Base-by-base conservation (phyloP, 768 basidiomycete species). In the Mycena kentingensis region DNA sequence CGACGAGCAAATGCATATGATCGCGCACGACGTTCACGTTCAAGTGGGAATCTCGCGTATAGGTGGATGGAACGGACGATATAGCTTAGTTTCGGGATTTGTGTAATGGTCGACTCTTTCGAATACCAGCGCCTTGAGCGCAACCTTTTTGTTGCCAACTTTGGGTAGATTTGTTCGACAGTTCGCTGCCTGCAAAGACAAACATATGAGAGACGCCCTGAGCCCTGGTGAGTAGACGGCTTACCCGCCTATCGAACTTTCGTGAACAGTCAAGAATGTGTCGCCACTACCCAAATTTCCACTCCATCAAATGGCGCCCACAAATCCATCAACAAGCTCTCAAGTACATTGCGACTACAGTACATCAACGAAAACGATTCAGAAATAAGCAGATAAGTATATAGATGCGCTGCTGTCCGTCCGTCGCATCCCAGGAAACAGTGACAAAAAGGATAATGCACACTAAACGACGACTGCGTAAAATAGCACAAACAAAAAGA, bases 41-140 rank as follows among this genome's bases (percentile, higher is more conserved):
- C 32, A 10, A n/a, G n/a, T n/a, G 31, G 31, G 16, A 8, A 8
- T 32, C 31, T 8, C 31, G 16, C 31, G 8, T 46, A 46, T 19
- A 38, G 35, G 41, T 43, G 45, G 54, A 55, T 55, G 54, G 42
- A n/a, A 19, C 41, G 54, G 45, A 51, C 49, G 38, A 7, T 46
- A 16, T 57, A 57, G 19, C 34, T 43, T 57, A 57, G 36, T 35
- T 29, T n/a, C 31, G 16, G 10, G 7, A 42, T 35, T 49, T 43
- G 31, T 57, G 56, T 57, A 57, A 57, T 57, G 46, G 51, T 32
- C 56, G 39, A 38, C 36, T 32, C 6, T 29, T 13, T 51, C 26
- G 51, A 57, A 57, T 49, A 42, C 41, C 51, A 42, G 51, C 22
- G 29, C 46, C 46, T 50, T 47, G 46, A 18, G 19, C 13, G 51